A percentile compares a stretch with the other conserved stretches of the same genome.
Evolutionary conservation across 176 grass and related monocot genomes (phyloP).

Genomic region (Bothriochloa decipiens): DNA sequence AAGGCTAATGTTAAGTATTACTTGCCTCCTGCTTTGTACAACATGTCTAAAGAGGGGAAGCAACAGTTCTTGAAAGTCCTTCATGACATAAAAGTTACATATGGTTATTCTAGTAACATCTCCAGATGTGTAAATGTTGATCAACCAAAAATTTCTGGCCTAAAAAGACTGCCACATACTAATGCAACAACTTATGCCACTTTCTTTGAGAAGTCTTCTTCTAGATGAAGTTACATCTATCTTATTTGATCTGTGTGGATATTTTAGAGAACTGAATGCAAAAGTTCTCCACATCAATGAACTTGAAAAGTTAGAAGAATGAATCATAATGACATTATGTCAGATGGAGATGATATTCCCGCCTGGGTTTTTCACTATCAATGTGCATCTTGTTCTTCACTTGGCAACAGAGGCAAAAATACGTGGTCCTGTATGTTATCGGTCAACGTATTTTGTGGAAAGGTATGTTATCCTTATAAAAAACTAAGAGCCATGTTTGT

Average conservation of each 20-base stretch:
- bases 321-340: not conserved
- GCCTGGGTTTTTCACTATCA: not conserved
- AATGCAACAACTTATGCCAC: not conserved
- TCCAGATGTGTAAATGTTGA: constrained; percentile 2
- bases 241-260: not conserved
- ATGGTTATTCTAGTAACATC: constrained; percentile 22
- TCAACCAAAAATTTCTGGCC: not conserved
- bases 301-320: not conserved
- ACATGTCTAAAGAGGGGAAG: constrained; percentile 1
- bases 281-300: not conserved
- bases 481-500: not conserved
- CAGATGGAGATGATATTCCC: not conserved
- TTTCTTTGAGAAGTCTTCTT: constrained; percentile 2
- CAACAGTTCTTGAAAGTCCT: not conserved
- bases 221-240: not conserved
- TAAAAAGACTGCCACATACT: constrained; percentile 8
- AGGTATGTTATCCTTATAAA: not conserved
- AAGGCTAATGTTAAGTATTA: constrained; percentile 19
- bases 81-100: not conserved
- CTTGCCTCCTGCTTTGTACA: not conserved
- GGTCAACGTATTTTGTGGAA: constrained; percentile 3
- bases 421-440: not conserved
- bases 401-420: not conserved
- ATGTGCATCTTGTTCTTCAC: not conserved
- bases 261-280: constrained; percentile 9